phyloP scores from a whole-genome alignment of 306 rosid species.

The Vigna trinervia region DNA sequence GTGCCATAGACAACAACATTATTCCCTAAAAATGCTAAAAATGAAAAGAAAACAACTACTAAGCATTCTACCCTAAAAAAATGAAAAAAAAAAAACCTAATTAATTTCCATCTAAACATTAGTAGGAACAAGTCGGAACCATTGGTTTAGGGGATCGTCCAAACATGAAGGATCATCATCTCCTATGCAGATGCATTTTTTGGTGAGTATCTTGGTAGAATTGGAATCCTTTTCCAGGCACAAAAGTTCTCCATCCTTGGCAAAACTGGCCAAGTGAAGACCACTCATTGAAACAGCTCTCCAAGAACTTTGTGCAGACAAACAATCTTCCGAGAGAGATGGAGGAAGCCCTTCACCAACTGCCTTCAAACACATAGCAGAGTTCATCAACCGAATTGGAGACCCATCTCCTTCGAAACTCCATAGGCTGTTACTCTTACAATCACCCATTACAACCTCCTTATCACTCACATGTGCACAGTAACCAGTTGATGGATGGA shows the following conservation, averaged over 20 bases:
- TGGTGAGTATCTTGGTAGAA: constrained; percentile 42
- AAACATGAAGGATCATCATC: constrained; percentile 50
- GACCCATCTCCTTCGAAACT: constrained; percentile 43
- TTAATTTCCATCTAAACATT: constrained; percentile 32
- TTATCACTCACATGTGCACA: constrained; percentile 45
- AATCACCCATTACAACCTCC: constrained; percentile 44
- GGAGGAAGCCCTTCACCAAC: constrained; percentile 45
- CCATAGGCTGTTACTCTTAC: constrained; percentile 47
- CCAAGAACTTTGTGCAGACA: constrained; percentile 50
- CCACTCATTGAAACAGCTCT: constrained; percentile 36
- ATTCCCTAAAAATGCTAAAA: neutral
- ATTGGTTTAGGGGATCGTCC: constrained; percentile 51
- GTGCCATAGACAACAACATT: no score
- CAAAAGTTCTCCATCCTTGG: constrained; percentile 15
- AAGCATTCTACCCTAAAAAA: neutral
- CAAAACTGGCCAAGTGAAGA: constrained; percentile 58
- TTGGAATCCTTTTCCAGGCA: constrained; percentile 46
- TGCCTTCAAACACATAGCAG: constrained; percentile 47
- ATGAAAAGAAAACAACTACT: neutral
- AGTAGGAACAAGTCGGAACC: constrained; percentile 60
- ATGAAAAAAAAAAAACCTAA: neutral
- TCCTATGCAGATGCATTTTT: constrained; percentile 52
- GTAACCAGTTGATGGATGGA: constrained; percentile 49
- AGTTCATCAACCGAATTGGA: constrained; percentile 38
- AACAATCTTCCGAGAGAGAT: constrained; percentile 44